These are phyloP conservation scores for Gracilaria domingensis DNA, from an alignment of 23 red algal genomes.

Conservation along the genomic window DNA sequence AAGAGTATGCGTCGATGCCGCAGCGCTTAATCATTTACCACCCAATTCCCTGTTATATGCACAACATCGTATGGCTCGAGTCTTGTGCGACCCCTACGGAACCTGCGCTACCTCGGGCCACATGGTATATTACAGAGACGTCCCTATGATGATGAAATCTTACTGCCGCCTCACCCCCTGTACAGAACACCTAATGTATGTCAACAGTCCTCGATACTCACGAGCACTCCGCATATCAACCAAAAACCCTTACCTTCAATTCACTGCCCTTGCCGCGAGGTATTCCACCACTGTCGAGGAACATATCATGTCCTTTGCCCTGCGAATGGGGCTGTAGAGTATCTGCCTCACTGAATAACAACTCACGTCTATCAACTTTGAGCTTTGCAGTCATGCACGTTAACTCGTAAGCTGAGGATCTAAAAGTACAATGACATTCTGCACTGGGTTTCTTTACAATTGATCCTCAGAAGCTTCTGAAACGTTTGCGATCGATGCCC, in stretches of 20 bases:
- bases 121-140: slow-evolving; percentile 26
- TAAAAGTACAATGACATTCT: neutral
- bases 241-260: slow-evolving; percentile 24
- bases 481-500: neutral
- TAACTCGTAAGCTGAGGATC: neutral
- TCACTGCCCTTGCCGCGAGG: slow-evolving; percentile 55
- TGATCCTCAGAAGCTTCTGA: neutral
- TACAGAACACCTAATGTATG: slow-evolving; percentile 22
- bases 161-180: slow-evolving; percentile 41
- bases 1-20: slow-evolving; percentile 44
- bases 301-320: slow-evolving; percentile 6
- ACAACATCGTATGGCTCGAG: slow-evolving; percentile 35
- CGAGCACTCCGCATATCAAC: slow-evolving; percentile 5
- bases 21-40: slow-evolving; percentile 34
- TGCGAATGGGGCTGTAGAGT: slow-evolving; percentile 8
- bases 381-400: neutral
- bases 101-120: slow-evolving; percentile 54
- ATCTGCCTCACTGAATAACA: slow-evolving; percentile 11
- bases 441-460: neutral
- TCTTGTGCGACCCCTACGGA: slow-evolving; percentile 46
- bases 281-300: slow-evolving; percentile 46
- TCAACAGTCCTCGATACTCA: slow-evolving; percentile 58
- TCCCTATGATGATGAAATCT: slow-evolving; percentile 58
- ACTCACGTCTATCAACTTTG: slow-evolving; percentile 1
- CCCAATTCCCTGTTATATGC: slow-evolving; percentile 18